Evolutionary conservation across 306 rosid genomes (phyloP), one percentile per base, ranked within the genome.

Genomic region (Cotoneaster glaucophyllus): DNA sequence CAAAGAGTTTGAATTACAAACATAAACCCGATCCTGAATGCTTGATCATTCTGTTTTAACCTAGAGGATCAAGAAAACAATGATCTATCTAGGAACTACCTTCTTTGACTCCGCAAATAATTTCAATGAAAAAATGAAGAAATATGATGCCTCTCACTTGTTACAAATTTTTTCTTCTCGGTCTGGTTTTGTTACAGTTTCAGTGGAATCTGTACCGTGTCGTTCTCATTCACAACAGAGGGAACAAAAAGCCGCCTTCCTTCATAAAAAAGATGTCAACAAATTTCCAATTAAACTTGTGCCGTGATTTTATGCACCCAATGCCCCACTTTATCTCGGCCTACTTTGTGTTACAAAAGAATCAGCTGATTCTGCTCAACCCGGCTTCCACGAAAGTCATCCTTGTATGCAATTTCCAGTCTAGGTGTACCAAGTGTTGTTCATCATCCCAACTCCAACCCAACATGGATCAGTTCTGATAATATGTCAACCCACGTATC

Each of bases 401-500:
- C 61, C 73, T 17, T 6, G 37, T 48, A 76, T 52, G 22, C 79
- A 48, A 72, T 76, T 78, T 15, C 37, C 54, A 57, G 50, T 18
- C 72, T 8, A 21, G 9, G 28, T 70, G 63, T 26, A 67, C 65
- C 25, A 22, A 65, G 39, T 64, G 56, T 80, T 61, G 11, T 48
- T 48, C 69, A 75, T 62, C 41, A 45, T n/a, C 74, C 64, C 67
- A 80, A 67, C 45, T 78, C 78, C 54, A 84, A 68, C 61, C 84
- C 70, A 67, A 73, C 77, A 68, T 57, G 78, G 75, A 91, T 84
- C 74, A 87, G 81, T 69, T 85, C 81, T 0, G 95, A 84, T 74
- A 94, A 85, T 56, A 90, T 82, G 84, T 94, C 97, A 71, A 88
- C 90, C 98, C 97, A 85, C 22, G 95, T 90, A 82, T 94, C 96